A percentile compares a stretch with the other conserved stretches of the same genome.
phyloP scores from a whole-genome alignment of 495 filamentous ascomycete genomes.

The Amorphotheca resinae region DNA sequence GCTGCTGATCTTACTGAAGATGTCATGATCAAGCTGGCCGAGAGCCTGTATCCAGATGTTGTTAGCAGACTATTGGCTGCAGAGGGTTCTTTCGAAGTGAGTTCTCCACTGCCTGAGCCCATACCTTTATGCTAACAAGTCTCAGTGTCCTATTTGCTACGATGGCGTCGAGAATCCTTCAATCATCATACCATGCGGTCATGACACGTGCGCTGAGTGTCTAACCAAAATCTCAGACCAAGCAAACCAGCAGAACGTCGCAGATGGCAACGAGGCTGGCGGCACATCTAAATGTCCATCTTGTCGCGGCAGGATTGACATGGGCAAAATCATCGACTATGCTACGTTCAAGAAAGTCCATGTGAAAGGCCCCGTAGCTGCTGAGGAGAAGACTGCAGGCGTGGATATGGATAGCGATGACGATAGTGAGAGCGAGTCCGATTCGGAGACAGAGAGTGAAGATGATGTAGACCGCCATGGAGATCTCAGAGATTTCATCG shows the following conservation, averaged over 20 bases:
- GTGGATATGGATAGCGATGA: conserved; percentile 19
- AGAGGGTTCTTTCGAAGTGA: conserved; percentile 32
- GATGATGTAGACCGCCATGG: conserved; percentile 33
- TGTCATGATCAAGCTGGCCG: conserved; percentile 53
- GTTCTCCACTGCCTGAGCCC: conserved; percentile 5
- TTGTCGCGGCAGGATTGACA: conserved; percentile 53
- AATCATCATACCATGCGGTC: conserved; percentile 78
- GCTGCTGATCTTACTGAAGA: conserved; percentile 30
- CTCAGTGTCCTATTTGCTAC: conserved; percentile 69
- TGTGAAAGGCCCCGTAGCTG: conserved; percentile 25
- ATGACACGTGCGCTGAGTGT: conserved; percentile 69
- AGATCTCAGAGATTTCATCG: conserved; percentile 46
- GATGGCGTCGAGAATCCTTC: conserved; percentile 63
- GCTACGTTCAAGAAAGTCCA: conserved; percentile 64
- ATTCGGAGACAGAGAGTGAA: conserved; percentile 26
- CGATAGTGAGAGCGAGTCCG: conserved; percentile 26
- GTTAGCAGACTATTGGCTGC: conserved; percentile 54
- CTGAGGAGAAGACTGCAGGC: conserved; percentile 18
- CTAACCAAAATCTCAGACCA: conserved; percentile 52
- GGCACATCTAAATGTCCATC: conserved; percentile 57
- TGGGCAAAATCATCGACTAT: conserved; percentile 60
- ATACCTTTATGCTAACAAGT: conserved; percentile 14
- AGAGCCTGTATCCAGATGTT: conserved; percentile 44
- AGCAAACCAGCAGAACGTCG: conserved; percentile 33
- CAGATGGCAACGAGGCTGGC: conserved; percentile 43